phyloP scores from a whole-genome alignment of 2,329 filamentous ascomycete genomes.

The Venturiaceae sp. region DNA sequence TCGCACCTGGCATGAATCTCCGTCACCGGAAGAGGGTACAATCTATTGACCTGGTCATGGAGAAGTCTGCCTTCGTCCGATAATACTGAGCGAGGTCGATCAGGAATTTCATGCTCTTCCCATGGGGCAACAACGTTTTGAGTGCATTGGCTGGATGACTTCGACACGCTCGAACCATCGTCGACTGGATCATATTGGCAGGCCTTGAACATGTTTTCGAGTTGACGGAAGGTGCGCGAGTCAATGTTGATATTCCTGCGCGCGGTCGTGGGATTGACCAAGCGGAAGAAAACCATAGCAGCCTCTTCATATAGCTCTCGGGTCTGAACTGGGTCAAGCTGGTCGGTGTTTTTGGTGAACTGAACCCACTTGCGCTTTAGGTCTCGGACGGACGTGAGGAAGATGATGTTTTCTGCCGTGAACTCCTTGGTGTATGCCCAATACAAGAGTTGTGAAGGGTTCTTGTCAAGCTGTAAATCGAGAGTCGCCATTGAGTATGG shows the following conservation, averaged over 20 bases:
- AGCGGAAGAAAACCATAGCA: constrained; percentile 51
- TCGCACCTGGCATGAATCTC: neutral
- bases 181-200: constrained; percentile 8
- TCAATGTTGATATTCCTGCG: constrained; percentile 60
- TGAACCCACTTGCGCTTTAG: constrained; percentile 38
- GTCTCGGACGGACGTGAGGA: constrained; percentile 47
- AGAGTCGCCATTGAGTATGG: constrained; percentile 52
- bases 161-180: neutral
- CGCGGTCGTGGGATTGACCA: constrained; percentile 51
- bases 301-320: constrained; percentile 46
- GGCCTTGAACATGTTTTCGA: constrained; percentile 45
- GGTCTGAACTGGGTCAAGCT: constrained; percentile 9
- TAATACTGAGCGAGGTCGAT: neutral
- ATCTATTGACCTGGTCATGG: constrained; percentile 7
- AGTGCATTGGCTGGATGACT: neutral
- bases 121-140: constrained; percentile 5
- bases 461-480: constrained; percentile 49
- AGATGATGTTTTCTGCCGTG: constrained; percentile 62
- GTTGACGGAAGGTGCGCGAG: constrained; percentile 41
- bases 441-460: constrained; percentile 49
- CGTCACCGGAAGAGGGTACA: constrained; percentile 6
- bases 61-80: constrained; percentile 1
- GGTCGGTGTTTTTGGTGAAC: constrained; percentile 11
- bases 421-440: constrained; percentile 59
- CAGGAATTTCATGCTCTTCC: neutral